Evolutionary conservation across 441 rosid genomes (phyloP).

Genomic region (Erodium chrysanthum): DNA sequence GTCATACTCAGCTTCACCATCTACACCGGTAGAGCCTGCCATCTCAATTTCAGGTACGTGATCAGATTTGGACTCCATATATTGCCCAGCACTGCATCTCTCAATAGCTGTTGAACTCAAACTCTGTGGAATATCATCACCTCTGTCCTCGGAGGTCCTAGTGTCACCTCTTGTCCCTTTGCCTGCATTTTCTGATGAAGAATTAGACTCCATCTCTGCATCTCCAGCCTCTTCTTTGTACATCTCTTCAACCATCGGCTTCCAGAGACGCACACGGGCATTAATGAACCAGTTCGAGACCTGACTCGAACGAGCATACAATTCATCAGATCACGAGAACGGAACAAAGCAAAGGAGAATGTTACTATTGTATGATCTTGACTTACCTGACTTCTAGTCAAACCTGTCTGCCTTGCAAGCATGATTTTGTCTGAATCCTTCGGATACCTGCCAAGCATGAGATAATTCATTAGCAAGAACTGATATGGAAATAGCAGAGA

Average conservation of each 20-base stretch:
- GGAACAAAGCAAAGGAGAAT: too few species aligned
- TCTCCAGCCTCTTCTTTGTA: slow-evolving; percentile 55
- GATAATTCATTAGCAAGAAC: too few species aligned
- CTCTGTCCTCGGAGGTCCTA: slow-evolving; percentile 24
- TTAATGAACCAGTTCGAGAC: slow-evolving; percentile 94
- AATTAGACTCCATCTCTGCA: slow-evolving; percentile 33
- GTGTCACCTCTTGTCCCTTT: slow-evolving; percentile 24
- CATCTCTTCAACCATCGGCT: slow-evolving; percentile 96
- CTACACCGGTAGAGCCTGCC: slow-evolving; percentile 20
- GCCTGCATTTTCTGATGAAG: slow-evolving; percentile 30
- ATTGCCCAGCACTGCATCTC: too few species aligned
- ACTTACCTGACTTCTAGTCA: slow-evolving; percentile 70
- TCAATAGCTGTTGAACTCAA: too few species aligned
- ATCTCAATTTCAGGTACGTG: slow-evolving; percentile 14
- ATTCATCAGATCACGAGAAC: too few species aligned
- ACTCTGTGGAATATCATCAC: slow-evolving; percentile 18
- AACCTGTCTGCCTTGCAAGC: slow-evolving; percentile 79
- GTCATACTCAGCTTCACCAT: too few species aligned
- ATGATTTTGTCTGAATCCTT: slow-evolving; percentile 71
- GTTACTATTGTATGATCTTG: too few species aligned
- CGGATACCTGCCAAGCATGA: too few species aligned
- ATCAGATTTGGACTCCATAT: too few species aligned
- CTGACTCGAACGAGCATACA: too few species aligned
- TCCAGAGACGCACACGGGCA: slow-evolving; percentile 86
- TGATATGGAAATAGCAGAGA: too few species aligned